A percentile compares a stretch with the other conserved stretches of the same genome.
phyloP scores from a whole-genome alignment of 2,329 filamentous ascomycete species.

The Claviceps sp. region DNA sequence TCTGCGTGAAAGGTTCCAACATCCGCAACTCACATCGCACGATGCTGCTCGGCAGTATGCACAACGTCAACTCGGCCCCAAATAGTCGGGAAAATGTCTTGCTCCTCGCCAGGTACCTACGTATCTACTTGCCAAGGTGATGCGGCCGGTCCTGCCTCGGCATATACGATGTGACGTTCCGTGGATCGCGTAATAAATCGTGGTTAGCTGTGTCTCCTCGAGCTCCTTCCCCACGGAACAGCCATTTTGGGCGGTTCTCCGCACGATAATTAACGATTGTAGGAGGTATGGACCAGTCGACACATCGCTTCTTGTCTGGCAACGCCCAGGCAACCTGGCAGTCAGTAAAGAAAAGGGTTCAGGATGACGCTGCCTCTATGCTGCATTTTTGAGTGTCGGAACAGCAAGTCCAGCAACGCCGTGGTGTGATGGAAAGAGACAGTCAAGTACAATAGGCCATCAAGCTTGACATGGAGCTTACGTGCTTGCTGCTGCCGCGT shows the following conservation, averaged over 20 bases:
- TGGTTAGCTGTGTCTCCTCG: too few relatives aligned
- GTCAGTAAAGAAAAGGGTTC: background rate
- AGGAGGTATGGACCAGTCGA: background rate
- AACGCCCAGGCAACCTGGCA: constrained; percentile 1
- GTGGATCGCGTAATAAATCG: background rate
- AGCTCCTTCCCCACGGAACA: background rate
- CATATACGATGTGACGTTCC: background rate
- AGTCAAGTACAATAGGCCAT: background rate
- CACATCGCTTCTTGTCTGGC: background rate
- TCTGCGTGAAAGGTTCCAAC: too few relatives aligned
- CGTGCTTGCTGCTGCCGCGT: constrained; percentile 2
- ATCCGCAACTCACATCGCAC: too few relatives aligned
- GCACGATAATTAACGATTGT: background rate
- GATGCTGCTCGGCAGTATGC: too few relatives aligned
- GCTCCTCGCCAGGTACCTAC: background rate
- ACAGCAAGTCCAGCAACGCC: background rate
- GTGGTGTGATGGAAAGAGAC: background rate
- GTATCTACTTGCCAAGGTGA: too few relatives aligned
- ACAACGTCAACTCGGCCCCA: too few relatives aligned
- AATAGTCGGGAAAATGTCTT: too few relatives aligned
- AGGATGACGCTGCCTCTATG: background rate
- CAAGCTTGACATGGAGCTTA: background rate
- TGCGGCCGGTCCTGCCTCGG: background rate
- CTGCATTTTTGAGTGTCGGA: background rate
- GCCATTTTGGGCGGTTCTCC: background rate